Conservation (phyloP, 164 flowering plant genomes). For the Nymphaea colorata region DNA sequence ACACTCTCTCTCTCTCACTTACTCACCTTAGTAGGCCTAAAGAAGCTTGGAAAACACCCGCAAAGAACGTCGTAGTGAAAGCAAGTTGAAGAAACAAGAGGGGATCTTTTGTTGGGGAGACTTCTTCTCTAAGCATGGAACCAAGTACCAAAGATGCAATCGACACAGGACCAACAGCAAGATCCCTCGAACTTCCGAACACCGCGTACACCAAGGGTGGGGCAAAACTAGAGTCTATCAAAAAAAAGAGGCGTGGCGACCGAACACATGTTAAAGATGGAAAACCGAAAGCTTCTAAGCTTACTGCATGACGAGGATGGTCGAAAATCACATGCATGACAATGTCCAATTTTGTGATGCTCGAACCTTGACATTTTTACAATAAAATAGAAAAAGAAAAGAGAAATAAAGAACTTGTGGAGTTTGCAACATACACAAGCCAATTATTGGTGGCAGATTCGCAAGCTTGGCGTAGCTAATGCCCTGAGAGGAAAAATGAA, state of each 20-base stretch:
- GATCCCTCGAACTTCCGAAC: slow-evolving; percentile 80
- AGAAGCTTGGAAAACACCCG: slow-evolving; percentile 86
- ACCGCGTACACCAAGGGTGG: slow-evolving; percentile 86
- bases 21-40: slow-evolving; percentile 67
- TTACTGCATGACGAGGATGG: no score
- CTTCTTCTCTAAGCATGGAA: slow-evolving; percentile 69
- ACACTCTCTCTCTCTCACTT: background rate
- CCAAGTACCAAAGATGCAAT: slow-evolving; percentile 88
- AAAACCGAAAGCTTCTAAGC: background rate
- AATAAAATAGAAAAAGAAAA: background rate
- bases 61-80: slow-evolving; percentile 78
- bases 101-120: slow-evolving; percentile 55
- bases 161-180: slow-evolving; percentile 94
- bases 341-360: background rate
- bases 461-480: slow-evolving; percentile 94
- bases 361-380: background rate
- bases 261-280: background rate
- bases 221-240: slow-evolving; percentile 85
- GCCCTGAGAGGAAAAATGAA: slow-evolving; percentile 30
- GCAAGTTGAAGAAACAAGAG: slow-evolving; percentile 73
- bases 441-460: slow-evolving; percentile 71
- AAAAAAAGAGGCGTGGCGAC: background rate
- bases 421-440: slow-evolving; percentile 29
- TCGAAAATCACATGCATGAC: background rate
- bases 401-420: background rate